Conservation (phyloP, 2,329 filamentous ascomycete genomes). For the Seiridium cupressi region DNA sequence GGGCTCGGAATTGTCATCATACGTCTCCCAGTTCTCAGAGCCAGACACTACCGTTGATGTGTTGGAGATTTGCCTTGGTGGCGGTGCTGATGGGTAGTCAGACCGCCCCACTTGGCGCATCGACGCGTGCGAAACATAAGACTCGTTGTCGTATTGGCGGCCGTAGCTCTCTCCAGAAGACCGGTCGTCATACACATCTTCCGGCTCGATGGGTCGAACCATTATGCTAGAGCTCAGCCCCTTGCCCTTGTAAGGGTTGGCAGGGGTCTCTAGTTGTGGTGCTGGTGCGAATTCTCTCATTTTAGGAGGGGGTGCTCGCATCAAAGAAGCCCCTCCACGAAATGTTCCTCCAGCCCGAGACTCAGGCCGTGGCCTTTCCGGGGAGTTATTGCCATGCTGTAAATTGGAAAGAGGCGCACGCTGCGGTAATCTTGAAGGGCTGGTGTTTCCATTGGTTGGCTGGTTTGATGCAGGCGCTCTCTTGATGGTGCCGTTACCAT, state of each 20-base stretch:
- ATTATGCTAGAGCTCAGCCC: conserved; percentile 52
- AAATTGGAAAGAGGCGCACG: conserved; percentile 69
- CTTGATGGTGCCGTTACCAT: conserved; percentile 25
- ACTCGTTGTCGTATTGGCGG: conserved; percentile 31
- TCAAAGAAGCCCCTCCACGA: conserved; percentile 52
- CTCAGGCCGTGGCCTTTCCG: conserved; percentile 63
- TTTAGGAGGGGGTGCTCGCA: conserved; percentile 77
- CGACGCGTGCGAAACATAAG: conserved; percentile 33
- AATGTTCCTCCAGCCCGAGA: conserved; percentile 41
- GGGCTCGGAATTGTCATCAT: conserved; percentile 78
- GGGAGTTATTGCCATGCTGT: conserved; percentile 74
- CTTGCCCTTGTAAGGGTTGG: conserved; percentile 45
- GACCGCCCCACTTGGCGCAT: conserved; percentile 37
- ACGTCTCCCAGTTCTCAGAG: conserved; percentile 98
- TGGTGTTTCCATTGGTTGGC: conserved; percentile 38
- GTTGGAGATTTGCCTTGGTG: conserved; percentile 67
- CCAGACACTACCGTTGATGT: conserved; percentile 75
- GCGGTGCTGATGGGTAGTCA: conserved; percentile 39
- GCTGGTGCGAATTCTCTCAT: conserved; percentile 75
- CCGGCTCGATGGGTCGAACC: conserved; percentile 64
- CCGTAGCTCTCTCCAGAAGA: conserved; percentile 37
- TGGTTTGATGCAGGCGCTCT: conserved; percentile 8
- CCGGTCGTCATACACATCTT: conserved; percentile 81
- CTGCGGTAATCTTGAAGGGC: conserved; percentile 68
- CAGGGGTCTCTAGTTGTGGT: conserved; percentile 50